Conservation (phyloP, 768 basidiomycete genomes). For the Agrocybe praecox region DNA sequence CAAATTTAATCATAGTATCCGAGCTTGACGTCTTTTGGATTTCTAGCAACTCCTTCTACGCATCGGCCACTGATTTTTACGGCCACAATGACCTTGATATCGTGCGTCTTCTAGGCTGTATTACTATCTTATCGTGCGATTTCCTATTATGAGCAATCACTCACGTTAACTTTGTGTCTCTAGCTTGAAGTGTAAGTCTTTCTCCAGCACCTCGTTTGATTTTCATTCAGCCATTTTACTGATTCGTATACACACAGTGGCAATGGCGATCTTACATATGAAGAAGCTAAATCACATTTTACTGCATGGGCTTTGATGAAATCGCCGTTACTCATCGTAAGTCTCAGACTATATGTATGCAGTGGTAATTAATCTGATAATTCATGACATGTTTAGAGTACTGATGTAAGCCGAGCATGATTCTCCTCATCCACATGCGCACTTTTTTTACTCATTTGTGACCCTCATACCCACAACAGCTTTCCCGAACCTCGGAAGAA, state of each 20-base stretch:
- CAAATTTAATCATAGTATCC: neutral
- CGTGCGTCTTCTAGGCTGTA: slow-evolving; percentile 29
- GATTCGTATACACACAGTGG: slow-evolving; percentile 41
- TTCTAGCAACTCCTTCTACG: slow-evolving; percentile 62
- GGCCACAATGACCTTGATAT: slow-evolving; percentile 74
- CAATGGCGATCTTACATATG: slow-evolving; percentile 60
- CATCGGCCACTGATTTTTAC: slow-evolving; percentile 66
- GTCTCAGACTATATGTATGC: too few relatives aligned
- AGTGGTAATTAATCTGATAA: too few relatives aligned
- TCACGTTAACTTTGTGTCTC: neutral
- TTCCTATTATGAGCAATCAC: slow-evolving; percentile 2
- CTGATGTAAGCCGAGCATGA: slow-evolving; percentile 29
- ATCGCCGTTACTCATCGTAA: slow-evolving; percentile 60
- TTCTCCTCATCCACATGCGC: neutral
- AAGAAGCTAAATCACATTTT: slow-evolving; percentile 71
- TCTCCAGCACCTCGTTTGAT: neutral
- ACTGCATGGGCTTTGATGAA: slow-evolving; percentile 77
- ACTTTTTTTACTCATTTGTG: neutral
- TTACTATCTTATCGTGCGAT: neutral
- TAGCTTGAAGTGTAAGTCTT: slow-evolving; percentile 57
- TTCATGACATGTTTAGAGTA: slow-evolving; percentile 25
- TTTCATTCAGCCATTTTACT: neutral
- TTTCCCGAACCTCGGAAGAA: slow-evolving; percentile 48
- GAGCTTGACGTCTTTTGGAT: neutral
- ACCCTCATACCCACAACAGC: slow-evolving; percentile 28